Base-by-base conservation (phyloP, 495 filamentous ascomycete genomes). In the Xylaria curta region DNA sequence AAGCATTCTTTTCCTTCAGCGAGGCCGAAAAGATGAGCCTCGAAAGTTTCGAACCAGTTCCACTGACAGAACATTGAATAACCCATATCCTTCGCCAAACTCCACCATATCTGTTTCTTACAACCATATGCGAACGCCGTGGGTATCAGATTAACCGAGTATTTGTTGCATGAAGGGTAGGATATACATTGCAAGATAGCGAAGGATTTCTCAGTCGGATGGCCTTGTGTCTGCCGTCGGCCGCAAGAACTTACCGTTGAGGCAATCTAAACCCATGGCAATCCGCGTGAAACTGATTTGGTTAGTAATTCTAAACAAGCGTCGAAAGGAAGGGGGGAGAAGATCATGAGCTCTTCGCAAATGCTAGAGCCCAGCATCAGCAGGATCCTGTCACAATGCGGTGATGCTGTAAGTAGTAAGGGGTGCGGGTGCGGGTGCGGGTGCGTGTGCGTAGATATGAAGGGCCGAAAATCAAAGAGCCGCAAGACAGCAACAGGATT, bases 221-320 rank as follows among this genome's bases (percentile, higher is more conserved):
- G 59, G 28, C 26, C 31, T 31, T 26, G 28, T 21, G 62, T 71
- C 64, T 63, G 73, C 71, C 51, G 60, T 56, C 66, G 68, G 66
- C 61, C 62, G 66, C 62, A 71, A 56, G 38, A 49, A 79, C 75
- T 79, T 77, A 77, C 75, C 77, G 53, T 72, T 46, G 46, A 60
- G 42, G 70, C 68, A 60, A 64, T 66, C 59, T 59, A 70, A 42
- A 67, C 46, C 42, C 67, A 53, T 66, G 54, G 69, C 28, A 42
- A 49, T 59, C 61, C 66, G 40, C 62, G 44, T 49, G 54, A 51
- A 71, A 54, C 77, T 79, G 66, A 44, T 59, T 60, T 49, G 69
- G 71, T 79, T 76, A 79, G 77, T 76, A 58, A 69, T 67, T 54
- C 63, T 61, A 61, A 70, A 65, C 54, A 69, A 49, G 49, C 38